Evolutionary conservation across 2,329 filamentous ascomycete genomes (phyloP), one percentile per base, ranked within the genome.

Genomic region (Talaromyces marneffei): DNA sequence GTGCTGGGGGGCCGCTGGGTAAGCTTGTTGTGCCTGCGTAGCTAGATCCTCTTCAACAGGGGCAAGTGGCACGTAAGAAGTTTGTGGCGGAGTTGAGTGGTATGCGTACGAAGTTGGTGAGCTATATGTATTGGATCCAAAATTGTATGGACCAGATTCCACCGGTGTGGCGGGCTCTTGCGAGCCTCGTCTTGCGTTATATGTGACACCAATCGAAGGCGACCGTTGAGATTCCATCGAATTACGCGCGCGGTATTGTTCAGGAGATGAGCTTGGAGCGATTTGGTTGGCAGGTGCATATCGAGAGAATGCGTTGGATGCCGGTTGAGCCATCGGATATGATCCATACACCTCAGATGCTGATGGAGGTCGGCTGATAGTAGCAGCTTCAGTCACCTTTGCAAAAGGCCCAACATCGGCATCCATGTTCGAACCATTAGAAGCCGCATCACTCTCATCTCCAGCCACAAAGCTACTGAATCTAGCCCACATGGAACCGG

Each of bases 401-500:
- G 90, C 88, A 73, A 99, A 97, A 1, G 91, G 92, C 0, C 92
- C 91, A 57, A 83, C 75, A 63, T 90, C 88, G 20, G 73, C 77
- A 55, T 83, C 83, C 58, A 81, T 82, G 4, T 79, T 79, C 12
- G 84, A 80, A 8, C 80, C 84, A 59, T 82, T 82, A 0, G 83
- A 85, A 9, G 80, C 80, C 35, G 81, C 80, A 57, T 91, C 89
- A 57, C 85, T 85, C 59, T 97, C 93, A 63, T 97, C 93, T 14
- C 94, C 95, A 57, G 90, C 87, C 63, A 99, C 92, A 71, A 99
- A 99, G 70, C 92, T 97, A 77, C 92, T 97, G 77, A 99, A 97
- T 62, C 89, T 91, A 65, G 87, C 92, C 84, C 91, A 92, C 72
- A 97, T 86, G 35, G 89, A 91, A 64, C 89, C 92, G 2, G 92